phyloP scores from a whole-genome alignment of 805 yeast species.

The Sugiyamaella americana region DNA sequence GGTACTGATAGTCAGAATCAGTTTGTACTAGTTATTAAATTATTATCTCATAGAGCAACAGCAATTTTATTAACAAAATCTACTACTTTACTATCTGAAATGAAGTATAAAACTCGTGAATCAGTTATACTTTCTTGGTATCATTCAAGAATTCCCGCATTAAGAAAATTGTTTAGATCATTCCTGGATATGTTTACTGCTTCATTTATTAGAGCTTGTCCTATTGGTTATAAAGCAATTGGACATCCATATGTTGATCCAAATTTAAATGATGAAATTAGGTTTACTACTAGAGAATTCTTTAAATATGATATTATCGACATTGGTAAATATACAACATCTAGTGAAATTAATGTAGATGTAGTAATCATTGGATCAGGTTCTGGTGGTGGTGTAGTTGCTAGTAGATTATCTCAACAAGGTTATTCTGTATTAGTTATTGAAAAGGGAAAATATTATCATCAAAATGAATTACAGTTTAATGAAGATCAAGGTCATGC shows the following conservation, averaged over 20 bases:
- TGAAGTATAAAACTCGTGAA: constrained; percentile 30
- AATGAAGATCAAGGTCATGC: constrained; percentile 36
- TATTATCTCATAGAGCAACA: constrained; percentile 21
- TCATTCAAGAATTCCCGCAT: constrained; percentile 35
- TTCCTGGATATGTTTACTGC: constrained; percentile 28
- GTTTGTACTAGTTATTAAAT: constrained; percentile 17
- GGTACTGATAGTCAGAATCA: constrained; percentile 4
- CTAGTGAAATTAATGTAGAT: constrained; percentile 16
- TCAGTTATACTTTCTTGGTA: constrained; percentile 37
- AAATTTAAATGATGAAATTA: constrained; percentile 26
- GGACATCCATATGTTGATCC: constrained; percentile 33
- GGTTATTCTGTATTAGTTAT: constrained; percentile 43
- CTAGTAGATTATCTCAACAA: constrained; percentile 38
- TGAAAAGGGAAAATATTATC: constrained; percentile 46
- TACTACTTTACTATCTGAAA: constrained; percentile 21
- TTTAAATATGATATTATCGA: constrained; percentile 30
- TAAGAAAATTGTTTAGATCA: constrained; percentile 35
- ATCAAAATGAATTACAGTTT: constrained; percentile 33
- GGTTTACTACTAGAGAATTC: constrained; percentile 28
- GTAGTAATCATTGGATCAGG: constrained; percentile 45
- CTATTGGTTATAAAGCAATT: constrained; percentile 34
- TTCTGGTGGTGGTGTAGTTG: constrained; percentile 48
- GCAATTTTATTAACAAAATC: constrained; percentile 24
- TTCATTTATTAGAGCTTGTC: constrained; percentile 31
- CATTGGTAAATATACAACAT: constrained; percentile 11